Evolutionary conservation across 2,329 filamentous ascomycete species (phyloP), one percentile per base, ranked within the genome.

Genomic region (Trichoderma atroviride): DNA sequence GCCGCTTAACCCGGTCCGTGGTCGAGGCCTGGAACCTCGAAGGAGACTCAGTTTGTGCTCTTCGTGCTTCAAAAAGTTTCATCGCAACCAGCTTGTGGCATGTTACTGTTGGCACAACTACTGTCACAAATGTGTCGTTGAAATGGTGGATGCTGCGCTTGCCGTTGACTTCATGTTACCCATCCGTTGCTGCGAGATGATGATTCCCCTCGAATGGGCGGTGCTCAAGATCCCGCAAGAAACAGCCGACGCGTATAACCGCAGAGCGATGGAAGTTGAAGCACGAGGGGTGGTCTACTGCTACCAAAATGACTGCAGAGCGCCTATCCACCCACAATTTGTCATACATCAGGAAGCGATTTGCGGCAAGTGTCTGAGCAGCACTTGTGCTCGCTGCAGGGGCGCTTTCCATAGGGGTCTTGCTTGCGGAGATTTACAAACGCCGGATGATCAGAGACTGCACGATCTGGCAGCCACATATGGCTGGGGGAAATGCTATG

Each of bases 321-420:
- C 74, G 0, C 89, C 88, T 71, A 82, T 89, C 2, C 76, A 75
- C 0, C 69, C 73, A 0, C 35, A 70, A 0, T 72, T 73, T 5
- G 81, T 84, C 43, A 1, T 59, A 0, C 71, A 69, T 0, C 76
- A 80, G 0, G 55, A 77, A 0, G 87, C 79, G 0, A 74, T 55
- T 0, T 89, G 87, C 37, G 69, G 71, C 0, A 53, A 70, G 0
- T 90, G 88, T 67, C 0, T 19, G 0, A 63, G 47, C 0, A 73
- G 47, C 0, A 90, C 87, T 0, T 90, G 87, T 71, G 74, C 70
- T 0, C 74, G 74, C 0, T 89, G 87, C 79, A 89, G 88, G 70
- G 72, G 60, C 0, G 70, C 65, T 0, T 71, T 74, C 0, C 87
- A 90, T 66, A 19, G 31, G 0, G 82, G 79, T n/a, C 19, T 43